Evolutionary conservation across 1,284 basidiomycete species (phyloP).

Genomic region (Ceratobasidium sp.): DNA sequence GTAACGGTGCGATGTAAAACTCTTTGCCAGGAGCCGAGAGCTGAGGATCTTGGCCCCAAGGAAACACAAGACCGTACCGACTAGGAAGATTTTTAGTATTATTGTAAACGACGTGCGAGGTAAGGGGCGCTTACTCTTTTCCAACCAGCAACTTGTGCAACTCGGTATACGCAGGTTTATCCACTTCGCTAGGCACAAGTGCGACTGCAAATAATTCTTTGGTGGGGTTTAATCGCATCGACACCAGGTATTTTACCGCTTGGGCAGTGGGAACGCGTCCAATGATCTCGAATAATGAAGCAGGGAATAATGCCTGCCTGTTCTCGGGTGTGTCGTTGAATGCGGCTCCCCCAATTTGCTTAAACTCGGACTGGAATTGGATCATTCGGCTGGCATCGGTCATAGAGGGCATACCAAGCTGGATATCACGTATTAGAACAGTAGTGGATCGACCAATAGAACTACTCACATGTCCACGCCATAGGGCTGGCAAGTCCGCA

Average conservation of each 20-base stretch:
- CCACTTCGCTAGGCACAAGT: conserved; percentile 70
- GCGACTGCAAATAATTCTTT: conserved; percentile 85
- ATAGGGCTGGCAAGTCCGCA: conserved; percentile 67
- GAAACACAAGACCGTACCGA: conserved; percentile 88
- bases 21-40: conserved; percentile 85
- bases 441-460: no score
- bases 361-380: conserved; percentile 41
- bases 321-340: conserved; percentile 33
- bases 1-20: conserved; percentile 88
- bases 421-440: conserved; percentile 26
- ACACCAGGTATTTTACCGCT: conserved; percentile 80
- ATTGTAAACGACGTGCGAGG: conserved; percentile 37
- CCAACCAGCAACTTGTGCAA: conserved; percentile 78
- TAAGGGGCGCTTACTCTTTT: conserved; percentile 74
- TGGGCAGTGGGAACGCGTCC: conserved; percentile 84
- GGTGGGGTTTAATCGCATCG: conserved; percentile 79
- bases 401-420: conserved; percentile 78
- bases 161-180: conserved; percentile 69
- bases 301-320: conserved; percentile 77
- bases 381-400: conserved; percentile 30
- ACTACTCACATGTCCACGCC: conserved; percentile 75
- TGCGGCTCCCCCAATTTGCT: conserved; percentile 37
- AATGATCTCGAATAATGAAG: conserved; percentile 70
- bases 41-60: conserved; percentile 81
- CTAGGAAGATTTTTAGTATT: conserved; percentile 60